Evolutionary conservation across 2,329 filamentous ascomycete species (phyloP).

Genomic region (Ceratocystis destructans): DNA sequence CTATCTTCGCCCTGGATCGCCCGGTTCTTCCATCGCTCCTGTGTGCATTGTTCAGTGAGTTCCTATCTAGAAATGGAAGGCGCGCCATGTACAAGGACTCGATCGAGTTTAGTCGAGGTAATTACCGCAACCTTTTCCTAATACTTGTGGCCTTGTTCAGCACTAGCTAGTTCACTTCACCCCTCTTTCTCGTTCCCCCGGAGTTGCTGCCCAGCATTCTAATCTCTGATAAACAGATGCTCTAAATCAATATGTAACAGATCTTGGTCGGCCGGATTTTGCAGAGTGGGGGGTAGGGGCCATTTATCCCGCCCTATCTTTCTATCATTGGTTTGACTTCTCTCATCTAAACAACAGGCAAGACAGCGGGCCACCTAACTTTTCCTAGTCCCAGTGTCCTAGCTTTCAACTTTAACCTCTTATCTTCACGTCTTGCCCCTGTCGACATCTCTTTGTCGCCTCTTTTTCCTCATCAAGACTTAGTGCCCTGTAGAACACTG

Average conservation of each 20-base stretch:
- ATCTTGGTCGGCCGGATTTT: neutral
- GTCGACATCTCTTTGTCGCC: slow-evolving; percentile 2
- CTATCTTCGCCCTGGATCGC: neutral
- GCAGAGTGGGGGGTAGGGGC: neutral
- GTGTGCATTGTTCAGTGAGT: neutral
- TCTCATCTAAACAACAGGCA: neutral
- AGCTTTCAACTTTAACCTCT: slow-evolving; percentile 4
- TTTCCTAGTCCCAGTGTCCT: neutral
- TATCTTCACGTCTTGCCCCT: slow-evolving; percentile 1
- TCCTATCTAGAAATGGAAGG: neutral
- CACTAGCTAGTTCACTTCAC: neutral
- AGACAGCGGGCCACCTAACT: neutral
- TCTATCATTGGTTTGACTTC: neutral
- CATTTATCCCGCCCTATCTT: neutral
- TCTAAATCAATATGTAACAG: slow-evolving; percentile 5
- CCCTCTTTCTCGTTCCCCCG: neutral
- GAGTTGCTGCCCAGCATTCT: neutral
- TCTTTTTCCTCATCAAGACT: neutral
- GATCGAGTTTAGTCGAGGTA: neutral
- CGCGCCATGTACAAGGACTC: neutral
- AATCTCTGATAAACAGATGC: neutral
- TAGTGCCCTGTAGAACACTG: neutral
- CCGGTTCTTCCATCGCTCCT: neutral
- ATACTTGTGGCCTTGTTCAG: neutral
- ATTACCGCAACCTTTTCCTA: neutral